phyloP scores from a whole-genome alignment of 441 rosid species.

The Omphalea diandra region DNA sequence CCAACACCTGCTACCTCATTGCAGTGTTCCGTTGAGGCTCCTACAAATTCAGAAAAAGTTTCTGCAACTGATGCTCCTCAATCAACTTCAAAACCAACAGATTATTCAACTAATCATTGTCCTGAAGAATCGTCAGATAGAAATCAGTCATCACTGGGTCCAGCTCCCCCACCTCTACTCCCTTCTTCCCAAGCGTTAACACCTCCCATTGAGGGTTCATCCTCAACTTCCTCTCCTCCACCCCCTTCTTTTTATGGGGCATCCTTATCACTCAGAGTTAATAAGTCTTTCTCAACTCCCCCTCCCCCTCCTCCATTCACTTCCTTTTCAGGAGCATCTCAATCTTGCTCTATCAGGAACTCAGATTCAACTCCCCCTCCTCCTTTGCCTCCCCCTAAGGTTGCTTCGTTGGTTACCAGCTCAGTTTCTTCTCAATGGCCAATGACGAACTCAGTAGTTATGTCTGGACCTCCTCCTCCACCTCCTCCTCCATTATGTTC shows the following conservation, averaged over 20 bases:
- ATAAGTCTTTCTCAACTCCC: constrained; percentile 17
- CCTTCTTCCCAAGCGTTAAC: constrained; percentile 25
- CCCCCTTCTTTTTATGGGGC: constrained; percentile 20
- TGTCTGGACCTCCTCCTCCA: constrained; percentile 33
- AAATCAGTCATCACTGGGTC: constrained; percentile 15
- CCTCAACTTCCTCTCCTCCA: constrained; percentile 26
- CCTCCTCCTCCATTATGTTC: constrained; percentile 52
- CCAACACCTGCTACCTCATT: constrained; percentile 23
- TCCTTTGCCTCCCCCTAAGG: constrained; percentile 31
- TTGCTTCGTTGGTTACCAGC: constrained; percentile 29
- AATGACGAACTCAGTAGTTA: background rate
- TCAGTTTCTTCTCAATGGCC: constrained; percentile 43
- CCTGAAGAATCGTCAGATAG: constrained; percentile 14
- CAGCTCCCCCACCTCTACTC: constrained; percentile 12
- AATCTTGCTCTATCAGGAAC: constrained; percentile 27
- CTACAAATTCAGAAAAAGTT: constrained; percentile 8
- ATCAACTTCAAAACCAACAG: constrained; percentile 9
- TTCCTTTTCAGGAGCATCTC: constrained; percentile 19
- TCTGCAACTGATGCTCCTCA: constrained; percentile 22
- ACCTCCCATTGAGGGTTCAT: constrained; percentile 24
- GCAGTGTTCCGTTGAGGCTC: constrained; percentile 22
- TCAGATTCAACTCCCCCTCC: constrained; percentile 34
- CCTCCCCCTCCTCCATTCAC: constrained; percentile 38
- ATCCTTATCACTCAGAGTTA: constrained; percentile 17
- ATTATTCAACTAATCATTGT: constrained; percentile 12